Percentiles rank a stretch among this genome's conserved stretches.
Conservation (phyloP, 2,329 filamentous ascomycete genomes). For the Sordariomycetes sp. region DNA sequence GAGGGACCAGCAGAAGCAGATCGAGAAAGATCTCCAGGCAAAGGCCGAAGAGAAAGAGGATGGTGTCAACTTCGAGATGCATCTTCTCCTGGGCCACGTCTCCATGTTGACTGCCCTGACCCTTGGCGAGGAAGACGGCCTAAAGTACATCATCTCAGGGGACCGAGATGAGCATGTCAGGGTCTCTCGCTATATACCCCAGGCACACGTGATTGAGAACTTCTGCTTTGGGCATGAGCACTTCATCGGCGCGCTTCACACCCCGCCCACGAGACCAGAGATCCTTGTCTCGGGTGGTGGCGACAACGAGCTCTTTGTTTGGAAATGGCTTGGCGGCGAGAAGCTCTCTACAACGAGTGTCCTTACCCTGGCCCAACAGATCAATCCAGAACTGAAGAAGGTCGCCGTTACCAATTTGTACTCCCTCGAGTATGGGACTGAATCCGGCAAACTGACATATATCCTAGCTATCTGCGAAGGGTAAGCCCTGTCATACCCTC, state of each 20-base stretch:
- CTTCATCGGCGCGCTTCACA: conserved; percentile 70
- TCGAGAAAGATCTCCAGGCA: conserved; percentile 18
- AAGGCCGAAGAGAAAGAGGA: conserved; percentile 8
- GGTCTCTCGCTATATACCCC: conserved; percentile 70
- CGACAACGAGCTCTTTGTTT: conserved; percentile 68
- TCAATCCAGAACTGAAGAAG: conserved; percentile 25
- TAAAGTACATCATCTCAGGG: conserved; percentile 44
- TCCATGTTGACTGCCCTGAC: conserved; percentile 80
- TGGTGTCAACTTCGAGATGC: conserved; percentile 56
- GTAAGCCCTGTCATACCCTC: conserved; percentile 35
- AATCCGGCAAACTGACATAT: conserved; percentile 29
- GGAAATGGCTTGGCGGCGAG: conserved; percentile 62
- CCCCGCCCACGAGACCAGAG: conserved; percentile 46
- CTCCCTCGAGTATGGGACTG: conserved; percentile 20
- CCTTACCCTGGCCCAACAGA: conserved; percentile 28
- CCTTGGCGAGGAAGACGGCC: conserved; percentile 33
- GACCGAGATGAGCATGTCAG: conserved; percentile 70
- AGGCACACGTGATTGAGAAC: conserved; percentile 78
- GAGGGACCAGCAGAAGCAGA: conserved; percentile 44
- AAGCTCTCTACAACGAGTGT: conserved; percentile 48
- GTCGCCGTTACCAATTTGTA: conserved; percentile 37
- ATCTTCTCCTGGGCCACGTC: conserved; percentile 82
- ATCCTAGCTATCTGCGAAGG: conserved; percentile 49
- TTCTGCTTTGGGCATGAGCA: conserved; percentile 85
- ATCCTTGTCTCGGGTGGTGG: conserved; percentile 79